Conservation (phyloP, 2,329 filamentous ascomycete genomes). For the Penicillium glabrum region DNA sequence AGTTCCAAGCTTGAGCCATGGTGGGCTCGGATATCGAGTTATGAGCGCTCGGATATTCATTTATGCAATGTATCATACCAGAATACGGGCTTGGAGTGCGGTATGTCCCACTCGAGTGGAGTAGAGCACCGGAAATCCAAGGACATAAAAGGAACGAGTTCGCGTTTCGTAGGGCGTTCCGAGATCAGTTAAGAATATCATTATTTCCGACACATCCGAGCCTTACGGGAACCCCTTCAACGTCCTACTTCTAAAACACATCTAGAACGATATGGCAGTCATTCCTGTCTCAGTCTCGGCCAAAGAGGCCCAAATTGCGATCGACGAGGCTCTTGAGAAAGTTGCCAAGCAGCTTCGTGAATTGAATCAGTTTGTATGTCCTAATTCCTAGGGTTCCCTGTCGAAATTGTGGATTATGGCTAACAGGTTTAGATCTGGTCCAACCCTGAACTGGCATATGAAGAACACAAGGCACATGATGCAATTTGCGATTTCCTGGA, state of each 20-base stretch:
- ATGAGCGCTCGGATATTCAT: neutral
- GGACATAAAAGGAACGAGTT: neutral
- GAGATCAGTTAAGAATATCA: neutral
- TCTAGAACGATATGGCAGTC: neutral
- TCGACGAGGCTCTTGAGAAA: neutral
- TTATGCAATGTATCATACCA: neutral
- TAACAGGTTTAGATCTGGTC: conserved; percentile 38
- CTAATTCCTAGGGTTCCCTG: neutral
- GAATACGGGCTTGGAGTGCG: neutral
- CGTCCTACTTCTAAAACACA: neutral
- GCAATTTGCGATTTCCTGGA: conserved; percentile 50
- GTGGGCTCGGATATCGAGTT: neutral
- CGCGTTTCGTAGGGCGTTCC: neutral
- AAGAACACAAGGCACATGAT: conserved; percentile 55
- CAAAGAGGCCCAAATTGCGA: neutral
- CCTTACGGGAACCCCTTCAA: neutral
- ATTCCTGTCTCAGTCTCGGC: neutral
- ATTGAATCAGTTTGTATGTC: neutral
- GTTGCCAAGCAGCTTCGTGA: neutral
- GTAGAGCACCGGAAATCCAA: neutral
- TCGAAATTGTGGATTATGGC: neutral
- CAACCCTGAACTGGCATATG: conserved; percentile 53
- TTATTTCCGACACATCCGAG: neutral
- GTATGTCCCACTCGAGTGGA: neutral
- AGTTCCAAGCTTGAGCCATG: neutral